Conservation (phyloP, 2,329 filamentous ascomycete species). For the Dactylellina sp. region DNA sequence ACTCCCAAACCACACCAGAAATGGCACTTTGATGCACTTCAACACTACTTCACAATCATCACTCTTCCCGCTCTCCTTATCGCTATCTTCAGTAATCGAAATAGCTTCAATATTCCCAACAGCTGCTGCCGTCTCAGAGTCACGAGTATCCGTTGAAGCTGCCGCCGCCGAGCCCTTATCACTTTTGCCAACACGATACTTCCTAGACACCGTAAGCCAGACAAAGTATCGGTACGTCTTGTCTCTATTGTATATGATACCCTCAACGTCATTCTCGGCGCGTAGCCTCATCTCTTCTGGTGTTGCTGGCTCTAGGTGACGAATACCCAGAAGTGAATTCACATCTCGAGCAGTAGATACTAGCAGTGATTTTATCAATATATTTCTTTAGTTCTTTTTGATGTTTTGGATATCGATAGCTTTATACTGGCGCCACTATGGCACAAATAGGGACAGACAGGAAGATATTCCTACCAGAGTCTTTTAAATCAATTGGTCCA, state of each 20-base stretch:
- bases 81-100: neutral
- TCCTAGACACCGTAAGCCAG: constrained; percentile 31
- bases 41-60: constrained; percentile 3
- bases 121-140: neutral
- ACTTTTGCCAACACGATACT: constrained; percentile 2
- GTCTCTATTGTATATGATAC: constrained; percentile 31
- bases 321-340: constrained; percentile 10
- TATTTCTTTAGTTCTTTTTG: neutral
- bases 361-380: neutral
- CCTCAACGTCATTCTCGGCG: constrained; percentile 13
- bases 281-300: constrained; percentile 2
- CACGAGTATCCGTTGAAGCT: neutral
- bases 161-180: constrained; percentile 1
- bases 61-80: neutral
- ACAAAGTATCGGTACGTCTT: constrained; percentile 46
- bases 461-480: constrained; percentile 17
- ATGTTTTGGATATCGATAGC: neutral
- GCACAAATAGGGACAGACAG: neutral
- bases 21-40: constrained; percentile 34
- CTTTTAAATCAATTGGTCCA: constrained; percentile 36
- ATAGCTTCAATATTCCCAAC: neutral
- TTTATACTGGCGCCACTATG: too few species aligned
- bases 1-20: constrained; percentile 54
- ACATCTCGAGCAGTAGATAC: constrained; percentile 9
- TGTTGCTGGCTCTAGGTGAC: constrained; percentile 7